Conservation (phyloP, 2,329 filamentous ascomycete genomes). For the Xylariaceae sp. region DNA sequence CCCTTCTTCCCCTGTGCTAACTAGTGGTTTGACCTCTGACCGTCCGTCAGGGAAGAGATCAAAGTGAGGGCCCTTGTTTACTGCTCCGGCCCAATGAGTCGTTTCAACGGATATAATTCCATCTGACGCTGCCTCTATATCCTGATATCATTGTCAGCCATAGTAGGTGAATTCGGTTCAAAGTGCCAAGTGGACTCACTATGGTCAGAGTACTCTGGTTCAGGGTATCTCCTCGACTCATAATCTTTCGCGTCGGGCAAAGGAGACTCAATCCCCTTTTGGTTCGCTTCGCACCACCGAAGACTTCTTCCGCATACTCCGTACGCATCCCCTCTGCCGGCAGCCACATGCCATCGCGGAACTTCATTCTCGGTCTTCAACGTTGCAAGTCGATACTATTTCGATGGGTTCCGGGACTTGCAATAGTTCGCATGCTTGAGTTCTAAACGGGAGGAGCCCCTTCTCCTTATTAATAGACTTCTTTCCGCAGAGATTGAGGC, state of each 20-base stretch:
- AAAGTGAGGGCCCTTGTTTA: slow-evolving; percentile 49
- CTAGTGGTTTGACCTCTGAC: slow-evolving; percentile 37
- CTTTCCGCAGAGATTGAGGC: background rate
- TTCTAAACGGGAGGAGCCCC: background rate
- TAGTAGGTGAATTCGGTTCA: background rate
- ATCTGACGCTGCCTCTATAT: slow-evolving; percentile 52
- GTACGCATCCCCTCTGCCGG: slow-evolving; percentile 54
- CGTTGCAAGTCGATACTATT: background rate
- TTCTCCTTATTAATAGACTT: background rate
- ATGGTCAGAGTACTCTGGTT: slow-evolving; percentile 52
- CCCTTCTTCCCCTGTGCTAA: slow-evolving; percentile 39
- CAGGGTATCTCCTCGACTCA: slow-evolving; percentile 49
- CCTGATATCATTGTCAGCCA: slow-evolving; percentile 32
- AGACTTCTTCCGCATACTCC: slow-evolving; percentile 62
- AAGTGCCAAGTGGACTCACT: slow-evolving; percentile 30
- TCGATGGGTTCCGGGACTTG: background rate
- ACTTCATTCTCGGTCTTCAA: slow-evolving; percentile 44
- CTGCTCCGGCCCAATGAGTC: slow-evolving; percentile 52
- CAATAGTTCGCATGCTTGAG: background rate
- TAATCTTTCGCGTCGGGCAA: slow-evolving; percentile 53
- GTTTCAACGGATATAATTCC: slow-evolving; percentile 56
- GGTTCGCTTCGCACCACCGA: slow-evolving; percentile 42
- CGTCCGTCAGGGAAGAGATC: slow-evolving; percentile 51
- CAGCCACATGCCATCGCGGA: slow-evolving; percentile 64
- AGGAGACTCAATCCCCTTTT: slow-evolving; percentile 48